Percentiles rank a stretch among this genome's conserved stretches.
These are phyloP conservation scores for Echites panduratus DNA, from an alignment of 257 asterid genomes.

Conservation along the genomic window DNA sequence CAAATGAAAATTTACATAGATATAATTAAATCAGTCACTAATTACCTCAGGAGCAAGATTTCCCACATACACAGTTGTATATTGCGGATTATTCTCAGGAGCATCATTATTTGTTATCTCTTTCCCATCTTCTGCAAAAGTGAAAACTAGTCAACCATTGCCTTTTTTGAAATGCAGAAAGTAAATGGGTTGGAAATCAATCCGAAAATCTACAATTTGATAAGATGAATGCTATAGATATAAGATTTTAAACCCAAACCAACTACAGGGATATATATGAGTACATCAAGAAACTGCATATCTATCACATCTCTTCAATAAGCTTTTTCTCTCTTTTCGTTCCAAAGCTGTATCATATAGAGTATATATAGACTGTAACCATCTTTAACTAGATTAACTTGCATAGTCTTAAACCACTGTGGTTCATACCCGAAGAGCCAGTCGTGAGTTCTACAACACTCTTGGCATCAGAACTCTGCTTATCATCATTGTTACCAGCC, in stretches of 20 bases:
- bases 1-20: background rate
- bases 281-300: background rate
- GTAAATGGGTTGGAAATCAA: background rate
- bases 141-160: conserved; percentile 6
- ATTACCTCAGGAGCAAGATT: conserved; percentile 91
- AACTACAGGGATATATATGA: background rate
- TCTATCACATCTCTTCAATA: background rate
- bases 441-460: conserved; percentile 75
- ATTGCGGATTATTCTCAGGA: conserved; percentile 88
- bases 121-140: conserved; percentile 68
- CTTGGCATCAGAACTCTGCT: conserved; percentile 67
- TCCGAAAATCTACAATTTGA: background rate
- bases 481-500: conserved; percentile 66
- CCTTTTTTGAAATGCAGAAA: background rate
- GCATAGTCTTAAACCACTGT: background rate
- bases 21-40: background rate
- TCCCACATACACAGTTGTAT: conserved; percentile 87
- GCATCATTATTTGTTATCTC: conserved; percentile 65
- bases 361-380: background rate
- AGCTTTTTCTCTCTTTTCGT: background rate
- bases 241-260: background rate
- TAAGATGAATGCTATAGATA: too few relatives aligned
- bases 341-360: background rate
- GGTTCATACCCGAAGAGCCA: conserved; percentile 58
- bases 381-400: background rate